A percentile compares a stretch with the other conserved stretches of the same genome.
phyloP scores from a whole-genome alignment of 805 yeast species.

The Blastobotrys parvus region DNA sequence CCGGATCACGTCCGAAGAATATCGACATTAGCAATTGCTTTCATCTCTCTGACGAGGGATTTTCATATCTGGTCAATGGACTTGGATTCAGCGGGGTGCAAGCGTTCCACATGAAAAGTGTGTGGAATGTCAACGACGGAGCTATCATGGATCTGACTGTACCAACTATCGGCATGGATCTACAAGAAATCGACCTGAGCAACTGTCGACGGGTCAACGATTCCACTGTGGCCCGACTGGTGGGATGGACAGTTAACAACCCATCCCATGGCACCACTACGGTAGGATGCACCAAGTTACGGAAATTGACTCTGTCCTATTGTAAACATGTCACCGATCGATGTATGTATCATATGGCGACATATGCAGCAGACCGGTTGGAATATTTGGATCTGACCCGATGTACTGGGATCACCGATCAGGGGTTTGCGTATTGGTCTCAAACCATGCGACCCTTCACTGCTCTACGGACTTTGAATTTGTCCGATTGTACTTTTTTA shows the following conservation, averaged over 20 bases:
- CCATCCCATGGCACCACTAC: conserved; percentile 8
- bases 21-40: conserved; percentile 66
- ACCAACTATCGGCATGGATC: conserved; percentile 50
- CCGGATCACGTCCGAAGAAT: conserved; percentile 53
- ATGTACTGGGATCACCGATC: conserved; percentile 71
- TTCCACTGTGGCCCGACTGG: conserved; percentile 58
- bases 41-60: conserved; percentile 70
- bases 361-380: conserved; percentile 47
- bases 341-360: conserved; percentile 54
- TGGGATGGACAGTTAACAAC: conserved; percentile 39
- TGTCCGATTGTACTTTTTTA: conserved; percentile 68
- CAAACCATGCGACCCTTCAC: conserved; percentile 40
- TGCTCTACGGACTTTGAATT: conserved; percentile 40
- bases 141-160: conserved; percentile 72
- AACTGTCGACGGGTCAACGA: conserved; percentile 70
- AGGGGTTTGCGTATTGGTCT: conserved; percentile 62
- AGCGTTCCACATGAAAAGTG: conserved; percentile 52
- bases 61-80: conserved; percentile 60
- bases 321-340: conserved; percentile 69
- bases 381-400: conserved; percentile 56
- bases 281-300: conserved; percentile 54
- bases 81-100: conserved; percentile 59
- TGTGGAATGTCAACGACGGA: conserved; percentile 75
- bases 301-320: conserved; percentile 52
- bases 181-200: conserved; percentile 56